Percentiles rank a stretch among this genome's conserved stretches.
Conservation (phyloP, 2,329 filamentous ascomycete genomes). For the Furcasterigmium sp. region DNA sequence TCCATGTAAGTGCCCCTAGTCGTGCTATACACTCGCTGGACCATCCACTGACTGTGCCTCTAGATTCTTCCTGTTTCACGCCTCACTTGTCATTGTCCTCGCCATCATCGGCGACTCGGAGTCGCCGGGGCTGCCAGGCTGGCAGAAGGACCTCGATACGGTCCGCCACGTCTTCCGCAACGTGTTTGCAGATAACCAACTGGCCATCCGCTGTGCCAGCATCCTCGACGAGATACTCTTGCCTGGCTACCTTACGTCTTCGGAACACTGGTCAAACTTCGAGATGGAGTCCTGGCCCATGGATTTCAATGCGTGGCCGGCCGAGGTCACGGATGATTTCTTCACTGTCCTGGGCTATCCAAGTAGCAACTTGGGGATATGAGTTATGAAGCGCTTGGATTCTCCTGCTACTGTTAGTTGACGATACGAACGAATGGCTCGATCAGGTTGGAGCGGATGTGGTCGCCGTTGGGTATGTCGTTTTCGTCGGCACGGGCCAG, state of each 20-base stretch:
- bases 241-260: constrained; percentile 3
- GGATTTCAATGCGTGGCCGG: constrained; percentile 18
- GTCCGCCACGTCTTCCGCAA: constrained; percentile 17
- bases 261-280: constrained; percentile 7
- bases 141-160: constrained; percentile 21
- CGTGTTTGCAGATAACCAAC: constrained; percentile 15
- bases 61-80: constrained; percentile 25
- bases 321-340: constrained; percentile 12
- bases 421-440: constrained; percentile 17
- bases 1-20: constrained; percentile 16
- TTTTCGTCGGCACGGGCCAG: constrained; percentile 18
- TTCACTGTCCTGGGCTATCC: constrained; percentile 17
- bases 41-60: neutral
- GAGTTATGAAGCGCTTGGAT: neutral
- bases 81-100: constrained; percentile 21
- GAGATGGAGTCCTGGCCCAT: constrained; percentile 16
- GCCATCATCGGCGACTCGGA: constrained; percentile 19
- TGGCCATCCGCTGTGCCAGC: constrained; percentile 20
- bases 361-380: constrained; percentile 8
- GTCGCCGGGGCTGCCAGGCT: constrained; percentile 16
- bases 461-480: constrained; percentile 21
- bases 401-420: constrained; percentile 16
- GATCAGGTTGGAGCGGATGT: constrained; percentile 17
- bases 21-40: neutral
- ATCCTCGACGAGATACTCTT: constrained; percentile 20